A percentile compares a stretch with the other conserved stretches of the same genome.
Conservation (phyloP, 768 basidiomycete species). For the Boletus eberwhitei region DNA sequence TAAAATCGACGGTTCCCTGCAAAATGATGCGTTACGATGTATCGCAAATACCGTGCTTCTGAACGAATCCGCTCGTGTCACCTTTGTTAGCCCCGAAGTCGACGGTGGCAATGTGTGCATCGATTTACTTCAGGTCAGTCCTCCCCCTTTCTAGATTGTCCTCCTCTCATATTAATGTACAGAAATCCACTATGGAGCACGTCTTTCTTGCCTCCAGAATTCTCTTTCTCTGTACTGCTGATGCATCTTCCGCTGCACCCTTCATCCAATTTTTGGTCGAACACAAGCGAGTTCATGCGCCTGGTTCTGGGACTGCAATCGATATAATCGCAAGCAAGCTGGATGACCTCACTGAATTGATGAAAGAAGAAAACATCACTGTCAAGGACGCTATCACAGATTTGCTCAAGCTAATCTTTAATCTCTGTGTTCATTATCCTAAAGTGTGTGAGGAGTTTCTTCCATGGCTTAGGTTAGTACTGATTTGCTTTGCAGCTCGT, state of each 20-base stretch:
- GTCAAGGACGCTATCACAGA: slow-evolving; percentile 75
- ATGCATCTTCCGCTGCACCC: slow-evolving; percentile 40
- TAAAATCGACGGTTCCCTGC: slow-evolving; percentile 53
- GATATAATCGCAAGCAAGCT: slow-evolving; percentile 62
- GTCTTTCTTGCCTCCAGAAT: slow-evolving; percentile 76
- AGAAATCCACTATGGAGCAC: slow-evolving; percentile 66
- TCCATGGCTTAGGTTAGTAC: not conserved
- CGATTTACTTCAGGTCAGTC: slow-evolving; percentile 53
- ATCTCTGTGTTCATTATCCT: slow-evolving; percentile 77
- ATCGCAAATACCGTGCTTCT: slow-evolving; percentile 80
- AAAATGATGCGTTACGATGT: slow-evolving; percentile 69
- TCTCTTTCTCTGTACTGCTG: slow-evolving; percentile 69
- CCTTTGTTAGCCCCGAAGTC: slow-evolving; percentile 55
- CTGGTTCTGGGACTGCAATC: slow-evolving; percentile 43
- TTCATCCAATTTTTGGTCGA: slow-evolving; percentile 63
- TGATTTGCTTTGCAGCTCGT: slow-evolving; percentile 29
- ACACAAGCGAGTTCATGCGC: slow-evolving; percentile 48
- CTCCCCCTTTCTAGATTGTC: slow-evolving; percentile 10
- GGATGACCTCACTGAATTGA: slow-evolving; percentile 48
- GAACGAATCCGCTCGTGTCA: slow-evolving; percentile 56
- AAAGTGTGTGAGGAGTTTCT: slow-evolving; percentile 46
- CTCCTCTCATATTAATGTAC: slow-evolving; percentile 5
- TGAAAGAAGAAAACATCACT: slow-evolving; percentile 42
- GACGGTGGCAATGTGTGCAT: slow-evolving; percentile 59
- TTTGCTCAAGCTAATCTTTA: slow-evolving; percentile 81